phyloP scores from a whole-genome alignment of 2,329 filamentous ascomycete species.

The Cladosporium cucumerinum region DNA sequence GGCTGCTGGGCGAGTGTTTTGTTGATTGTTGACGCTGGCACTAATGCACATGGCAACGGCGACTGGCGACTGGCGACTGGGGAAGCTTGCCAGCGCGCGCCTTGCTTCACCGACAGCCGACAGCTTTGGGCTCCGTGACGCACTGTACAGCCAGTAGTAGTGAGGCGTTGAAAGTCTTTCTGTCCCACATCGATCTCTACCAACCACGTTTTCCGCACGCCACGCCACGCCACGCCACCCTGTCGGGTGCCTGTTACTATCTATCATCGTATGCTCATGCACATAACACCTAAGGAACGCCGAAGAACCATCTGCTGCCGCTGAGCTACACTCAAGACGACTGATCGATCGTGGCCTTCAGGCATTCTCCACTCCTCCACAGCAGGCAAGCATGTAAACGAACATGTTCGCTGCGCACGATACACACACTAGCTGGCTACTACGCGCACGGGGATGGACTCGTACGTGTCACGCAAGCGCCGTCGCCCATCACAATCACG shows the following conservation, averaged over 20 bases:
- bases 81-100: background rate
- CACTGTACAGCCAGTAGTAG: background rate
- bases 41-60: conserved; percentile 1
- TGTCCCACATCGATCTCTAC: background rate
- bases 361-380: background rate
- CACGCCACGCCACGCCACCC: background rate
- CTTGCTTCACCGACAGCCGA: background rate
- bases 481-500: conserved; percentile 21
- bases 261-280: background rate
- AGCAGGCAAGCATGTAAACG: background rate
- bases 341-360: background rate
- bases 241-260: background rate
- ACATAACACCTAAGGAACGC: background rate
- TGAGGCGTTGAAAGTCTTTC: background rate
- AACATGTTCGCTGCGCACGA: background rate
- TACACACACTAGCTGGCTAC: background rate
- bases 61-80: background rate
- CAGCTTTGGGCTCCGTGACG: background rate
- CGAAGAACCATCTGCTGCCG: background rate
- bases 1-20: background rate
- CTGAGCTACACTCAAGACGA: background rate
- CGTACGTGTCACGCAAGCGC: conserved; percentile 27
- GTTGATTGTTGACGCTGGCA: background rate
- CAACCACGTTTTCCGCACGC: background rate
- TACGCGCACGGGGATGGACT: conserved; percentile 25